Evolutionary conservation across 108 stramenopile genomes (phyloP), one percentile per base, ranked within the genome.

Genomic region (Nitzschia inconspicua): DNA sequence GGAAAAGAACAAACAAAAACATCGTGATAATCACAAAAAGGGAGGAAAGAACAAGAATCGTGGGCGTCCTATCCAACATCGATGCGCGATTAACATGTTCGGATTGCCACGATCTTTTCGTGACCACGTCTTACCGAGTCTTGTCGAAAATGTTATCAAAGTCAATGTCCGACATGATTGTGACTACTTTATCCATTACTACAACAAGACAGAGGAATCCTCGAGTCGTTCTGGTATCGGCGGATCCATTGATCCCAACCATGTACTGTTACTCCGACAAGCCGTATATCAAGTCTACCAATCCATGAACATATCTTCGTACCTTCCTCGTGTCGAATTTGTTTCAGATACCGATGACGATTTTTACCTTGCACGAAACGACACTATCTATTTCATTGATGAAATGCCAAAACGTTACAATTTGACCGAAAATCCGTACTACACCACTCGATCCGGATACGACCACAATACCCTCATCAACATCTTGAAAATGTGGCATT

Each of bases 61-160:
- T n/a, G n/a, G n/a, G n/a, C n/a, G n/a, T 39, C 37, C 37, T 13
- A 39, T 13, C 14, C 0, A 39, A 13, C 0, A 39, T 0, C 14
- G 14, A 13, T 75, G 74, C 31, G 74, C 74, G 10, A 75, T 75
- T 25, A 40, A 55, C n/a, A 37, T 80, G 20, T 67, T 56, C 51
- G 79, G 79, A 19, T 35, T 74, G 14, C 79, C 79, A 4, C 44
- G 79, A 44, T 54, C 66, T 20, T 80, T 80, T 37, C 22, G 32
- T n/a, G 14, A 50, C 18, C 30, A 75, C 31, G 79, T 80, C n/a
- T 56, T 80, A 25, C 79, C 79, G 11, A 71, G 73, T 25, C 50
- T 80, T 9, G 56, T 34, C 37, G 49, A 59, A 41, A 76, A 75
- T 34, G 46, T 80, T 22, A 47, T 80, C 16, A 25, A 3, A 6